These are phyloP conservation scores for Malassezia japonica DNA, from an alignment of 1,284 basidiomycete species.

Conservation along the genomic window DNA sequence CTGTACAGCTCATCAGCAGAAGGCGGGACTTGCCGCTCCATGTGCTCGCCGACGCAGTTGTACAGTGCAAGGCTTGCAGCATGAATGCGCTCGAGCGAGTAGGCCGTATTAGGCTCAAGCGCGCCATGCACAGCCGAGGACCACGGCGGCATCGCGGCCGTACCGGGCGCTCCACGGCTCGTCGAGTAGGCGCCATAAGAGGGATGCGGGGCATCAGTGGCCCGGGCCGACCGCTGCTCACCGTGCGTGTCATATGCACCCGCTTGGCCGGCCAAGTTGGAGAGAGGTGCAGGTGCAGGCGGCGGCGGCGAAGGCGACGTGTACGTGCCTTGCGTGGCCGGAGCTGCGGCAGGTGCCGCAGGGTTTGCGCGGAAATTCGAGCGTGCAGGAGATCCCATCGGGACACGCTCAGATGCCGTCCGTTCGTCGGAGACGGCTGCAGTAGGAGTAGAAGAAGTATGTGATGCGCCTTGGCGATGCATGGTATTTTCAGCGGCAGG, in stretches of 20 bases:
- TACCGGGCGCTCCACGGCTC: too few relatives aligned
- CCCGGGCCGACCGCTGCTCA: not conserved
- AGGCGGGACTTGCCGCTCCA: constrained; percentile 21
- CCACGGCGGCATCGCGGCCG: not conserved
- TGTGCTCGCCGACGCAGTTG: constrained; percentile 27
- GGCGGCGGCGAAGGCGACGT: constrained; percentile 2
- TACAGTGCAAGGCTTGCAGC: constrained; percentile 27
- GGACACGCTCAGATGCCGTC: not conserved
- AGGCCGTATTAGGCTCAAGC: constrained; percentile 3
- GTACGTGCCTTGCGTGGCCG: not conserved
- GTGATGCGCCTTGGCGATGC: not conserved
- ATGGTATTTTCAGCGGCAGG: not conserved
- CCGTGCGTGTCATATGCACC: not conserved
- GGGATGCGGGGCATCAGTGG: not conserved
- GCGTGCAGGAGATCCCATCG: not conserved
- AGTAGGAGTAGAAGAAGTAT: not conserved
- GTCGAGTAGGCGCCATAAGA: not conserved
- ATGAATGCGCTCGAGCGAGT: constrained; percentile 22
- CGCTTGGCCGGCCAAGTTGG: not conserved
- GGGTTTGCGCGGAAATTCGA: not conserved
- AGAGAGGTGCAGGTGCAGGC: constrained; percentile 6
- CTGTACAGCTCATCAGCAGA: constrained; percentile 24
- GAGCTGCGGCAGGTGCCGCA: not conserved
- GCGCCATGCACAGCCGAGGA: not conserved
- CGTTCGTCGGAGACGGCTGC: not conserved